Evolutionary conservation across 1,284 basidiomycete genomes (phyloP), one percentile per base, ranked within the genome.

Genomic region (Ustilago tritici): DNA sequence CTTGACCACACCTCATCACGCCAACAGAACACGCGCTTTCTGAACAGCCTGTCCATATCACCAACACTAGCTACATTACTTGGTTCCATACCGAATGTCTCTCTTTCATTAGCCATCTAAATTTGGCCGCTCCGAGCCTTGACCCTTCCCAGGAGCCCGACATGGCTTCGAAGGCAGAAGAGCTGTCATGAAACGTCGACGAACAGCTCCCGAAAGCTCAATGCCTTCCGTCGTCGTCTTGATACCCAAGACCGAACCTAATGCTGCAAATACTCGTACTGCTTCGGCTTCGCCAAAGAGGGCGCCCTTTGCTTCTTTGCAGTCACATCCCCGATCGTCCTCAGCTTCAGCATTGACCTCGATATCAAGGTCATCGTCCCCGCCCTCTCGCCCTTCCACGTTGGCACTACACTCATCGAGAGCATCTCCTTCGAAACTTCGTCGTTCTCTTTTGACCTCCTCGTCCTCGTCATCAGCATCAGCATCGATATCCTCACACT

Each of bases 181-280:
- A 61, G 53, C 40, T 35, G 61, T 53, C 41, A 67, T 72, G 70
- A 63, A 59, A 43, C 36, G 12, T 12, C 35, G n/a, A 40, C 36
- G 23, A 5, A 15, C 57, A 9, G 17, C 32, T 7, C 23, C 70
- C 32, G 6, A n/a, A 19, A 35, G 19, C 40, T 31, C 61, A 14
- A 72, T 72, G 70, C 57, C 65, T 31, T 60, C 65, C 10, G 61
- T 72, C 17, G 65, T 67, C 17, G 65, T 72, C 4, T 50, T 67
- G 38, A 54, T 72, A 28, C 70, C 70, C 8, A 36, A 15, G 12
- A 40, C 10, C 35, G 57, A 34, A 38, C 49, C 35, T 38, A 54
- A 49, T n/a, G 36, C 40, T 1, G 41, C 38, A 4, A n/a, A 17
- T 5, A 23, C 32, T 6, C 46, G 34, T 15, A 56, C 65, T 3